phyloP scores from a whole-genome alignment of 2,329 filamentous ascomycete species.

The Clonostachys chloroleuca region DNA sequence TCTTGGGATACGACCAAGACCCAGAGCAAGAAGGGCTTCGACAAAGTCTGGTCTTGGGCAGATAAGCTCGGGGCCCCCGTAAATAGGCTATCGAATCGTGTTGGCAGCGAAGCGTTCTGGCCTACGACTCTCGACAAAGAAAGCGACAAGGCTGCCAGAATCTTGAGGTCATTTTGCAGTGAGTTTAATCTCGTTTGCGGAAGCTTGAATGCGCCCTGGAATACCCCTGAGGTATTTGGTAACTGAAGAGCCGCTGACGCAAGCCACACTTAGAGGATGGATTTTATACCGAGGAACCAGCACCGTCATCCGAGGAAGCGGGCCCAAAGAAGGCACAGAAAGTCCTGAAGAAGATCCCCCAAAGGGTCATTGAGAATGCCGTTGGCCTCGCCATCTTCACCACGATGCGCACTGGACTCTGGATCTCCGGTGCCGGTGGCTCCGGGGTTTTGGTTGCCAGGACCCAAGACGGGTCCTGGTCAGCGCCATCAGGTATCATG shows the following conservation, averaged over 20 bases:
- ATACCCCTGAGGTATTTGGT: conserved; percentile 6
- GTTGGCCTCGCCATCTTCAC: conserved; percentile 69
- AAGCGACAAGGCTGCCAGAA: conserved; percentile 82
- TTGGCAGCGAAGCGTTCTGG: conserved; percentile 80
- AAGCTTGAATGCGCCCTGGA: background rate
- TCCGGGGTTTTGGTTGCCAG: conserved; percentile 60
- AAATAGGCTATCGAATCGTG: conserved; percentile 74
- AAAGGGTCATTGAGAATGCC: conserved; percentile 57
- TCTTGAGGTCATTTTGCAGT: conserved; percentile 82
- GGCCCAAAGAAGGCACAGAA: conserved; percentile 33
- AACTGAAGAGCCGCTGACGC: background rate
- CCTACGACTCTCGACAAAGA: conserved; percentile 82
- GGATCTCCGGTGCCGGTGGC: conserved; percentile 63
- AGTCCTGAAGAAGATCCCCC: conserved; percentile 47
- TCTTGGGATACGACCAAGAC: conserved; percentile 52
- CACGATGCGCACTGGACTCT: conserved; percentile 61
- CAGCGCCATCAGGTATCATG: conserved; percentile 75
- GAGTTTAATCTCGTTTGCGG: conserved; percentile 19
- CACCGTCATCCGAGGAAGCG: conserved; percentile 9
- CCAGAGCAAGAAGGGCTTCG: conserved; percentile 61
- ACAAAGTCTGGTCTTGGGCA: conserved; percentile 60
- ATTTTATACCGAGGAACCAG: conserved; percentile 36
- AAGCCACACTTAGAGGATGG: conserved; percentile 37
- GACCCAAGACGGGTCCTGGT: conserved; percentile 66
- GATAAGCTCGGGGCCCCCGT: conserved; percentile 62